These are phyloP conservation scores for Taiozyma sp. DNA, from an alignment of 1,139 yeast genomes.

Conservation along the genomic window DNA sequence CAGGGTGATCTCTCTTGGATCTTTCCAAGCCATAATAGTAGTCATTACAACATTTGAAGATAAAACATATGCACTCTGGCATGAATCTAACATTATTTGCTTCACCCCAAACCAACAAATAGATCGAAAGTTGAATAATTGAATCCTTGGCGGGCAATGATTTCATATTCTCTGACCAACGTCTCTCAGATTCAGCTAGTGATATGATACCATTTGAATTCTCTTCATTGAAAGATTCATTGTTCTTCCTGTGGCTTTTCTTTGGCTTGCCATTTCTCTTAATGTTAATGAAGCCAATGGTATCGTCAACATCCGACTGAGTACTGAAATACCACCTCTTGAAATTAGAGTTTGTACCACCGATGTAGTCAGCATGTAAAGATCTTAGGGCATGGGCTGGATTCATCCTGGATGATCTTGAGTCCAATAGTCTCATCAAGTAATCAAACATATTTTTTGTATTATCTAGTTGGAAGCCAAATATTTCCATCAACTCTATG, in stretches of 20 bases:
- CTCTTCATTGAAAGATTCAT: slow-evolving; percentile 3
- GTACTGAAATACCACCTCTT: slow-evolving; percentile 66
- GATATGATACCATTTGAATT: slow-evolving; percentile 13
- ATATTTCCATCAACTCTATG: slow-evolving; percentile 42
- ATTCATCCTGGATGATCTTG: slow-evolving; percentile 55
- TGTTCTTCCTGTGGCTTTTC: slow-evolving; percentile 11
- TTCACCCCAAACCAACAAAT: slow-evolving; percentile 74
- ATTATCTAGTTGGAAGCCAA: slow-evolving; percentile 57
- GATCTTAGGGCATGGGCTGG: slow-evolving; percentile 47
- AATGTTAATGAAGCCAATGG: slow-evolving; percentile 34
- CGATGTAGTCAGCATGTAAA: slow-evolving; percentile 61
- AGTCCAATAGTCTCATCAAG: slow-evolving; percentile 50
- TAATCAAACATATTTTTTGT: slow-evolving; percentile 58
- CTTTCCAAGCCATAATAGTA: slow-evolving; percentile 39
- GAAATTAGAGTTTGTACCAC: slow-evolving; percentile 56
- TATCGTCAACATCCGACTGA: slow-evolving; percentile 50
- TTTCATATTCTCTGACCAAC: slow-evolving; percentile 45
- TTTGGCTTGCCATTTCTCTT: slow-evolving; percentile 28
- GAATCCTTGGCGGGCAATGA: slow-evolving; percentile 44
- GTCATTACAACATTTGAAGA: slow-evolving; percentile 67
- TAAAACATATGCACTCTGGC: slow-evolving; percentile 77
- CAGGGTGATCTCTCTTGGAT: slow-evolving; percentile 9
- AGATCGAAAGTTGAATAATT: slow-evolving; percentile 54
- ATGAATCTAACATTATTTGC: slow-evolving; percentile 71
- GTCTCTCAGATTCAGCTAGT: slow-evolving; percentile 36